Conservation (phyloP, 2,329 filamentous ascomycete species). For the Aspergillus latus region DNA sequence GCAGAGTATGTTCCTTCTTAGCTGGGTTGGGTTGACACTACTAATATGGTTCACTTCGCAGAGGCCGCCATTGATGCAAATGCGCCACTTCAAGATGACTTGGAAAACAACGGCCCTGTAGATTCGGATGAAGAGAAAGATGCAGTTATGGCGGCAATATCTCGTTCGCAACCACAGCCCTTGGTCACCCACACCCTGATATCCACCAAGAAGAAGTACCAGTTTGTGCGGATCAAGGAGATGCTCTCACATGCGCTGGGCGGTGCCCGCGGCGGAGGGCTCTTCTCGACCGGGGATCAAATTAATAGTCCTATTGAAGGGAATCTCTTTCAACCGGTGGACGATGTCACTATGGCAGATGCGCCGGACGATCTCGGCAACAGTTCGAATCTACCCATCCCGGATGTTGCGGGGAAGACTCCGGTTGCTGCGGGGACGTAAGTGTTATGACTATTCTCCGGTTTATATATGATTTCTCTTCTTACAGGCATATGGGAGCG, state of each 20-base stretch:
- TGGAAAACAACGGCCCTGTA: constrained; percentile 76
- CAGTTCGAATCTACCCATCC: constrained; percentile 5
- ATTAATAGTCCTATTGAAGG: constrained; percentile 29
- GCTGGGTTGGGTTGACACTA: not conserved
- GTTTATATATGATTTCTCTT: not conserved
- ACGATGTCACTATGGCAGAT: constrained; percentile 25
- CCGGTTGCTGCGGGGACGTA: constrained; percentile 20
- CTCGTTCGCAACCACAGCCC: constrained; percentile 74
- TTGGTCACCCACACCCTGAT: constrained; percentile 64
- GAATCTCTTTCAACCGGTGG: constrained; percentile 35
- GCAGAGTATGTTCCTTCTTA: constrained; percentile 67
- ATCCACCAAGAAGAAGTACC: constrained; percentile 55
- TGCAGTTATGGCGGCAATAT: constrained; percentile 77
- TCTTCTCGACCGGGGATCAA: constrained; percentile 44
- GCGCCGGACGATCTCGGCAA: constrained; percentile 22
- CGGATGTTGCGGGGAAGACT: constrained; percentile 27
- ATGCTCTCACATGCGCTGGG: constrained; percentile 61
- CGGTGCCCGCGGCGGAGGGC: constrained; percentile 46
- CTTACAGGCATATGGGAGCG: constrained; percentile 6
- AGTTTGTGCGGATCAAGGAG: constrained; percentile 63
- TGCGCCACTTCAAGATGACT: constrained; percentile 81
- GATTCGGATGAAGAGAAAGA: constrained; percentile 95
- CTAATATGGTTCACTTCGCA: constrained; percentile 41
- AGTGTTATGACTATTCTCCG: not conserved
- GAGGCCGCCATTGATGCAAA: constrained; percentile 94